Evolutionary conservation across 129 eudicot species (phyloP).

Genomic region (Chrysanthemum seticuspe): DNA sequence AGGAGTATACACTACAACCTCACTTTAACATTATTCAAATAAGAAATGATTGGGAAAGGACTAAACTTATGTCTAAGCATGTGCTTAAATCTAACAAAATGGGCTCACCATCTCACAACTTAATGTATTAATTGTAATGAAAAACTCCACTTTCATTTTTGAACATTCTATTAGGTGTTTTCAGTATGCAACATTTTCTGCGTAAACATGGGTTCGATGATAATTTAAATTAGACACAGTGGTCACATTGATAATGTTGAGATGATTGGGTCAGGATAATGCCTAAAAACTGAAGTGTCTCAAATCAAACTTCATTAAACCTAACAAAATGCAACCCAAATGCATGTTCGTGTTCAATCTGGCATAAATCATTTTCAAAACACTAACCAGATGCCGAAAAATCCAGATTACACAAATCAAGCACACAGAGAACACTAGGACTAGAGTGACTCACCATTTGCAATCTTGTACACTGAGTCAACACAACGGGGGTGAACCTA

Average conservation of each 20-base stretch:
- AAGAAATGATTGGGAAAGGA: no score
- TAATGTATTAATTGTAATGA: no score
- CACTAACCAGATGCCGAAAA: slow-evolving; percentile 20
- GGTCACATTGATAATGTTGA: slow-evolving; percentile 1
- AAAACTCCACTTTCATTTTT: no score
- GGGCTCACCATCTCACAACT: no score
- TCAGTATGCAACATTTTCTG: neutral
- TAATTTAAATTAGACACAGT: neutral
- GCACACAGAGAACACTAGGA: neutral
- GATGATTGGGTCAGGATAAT: neutral
- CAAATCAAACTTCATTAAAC: slow-evolving; percentile 6
- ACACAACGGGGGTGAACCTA: neutral
- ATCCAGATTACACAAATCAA: slow-evolving; percentile 10
- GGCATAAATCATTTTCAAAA: slow-evolving; percentile 13
- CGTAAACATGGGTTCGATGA: neutral
- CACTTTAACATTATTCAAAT: no score
- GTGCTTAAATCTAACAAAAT: no score
- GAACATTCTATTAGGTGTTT: no score
- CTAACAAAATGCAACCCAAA: slow-evolving; percentile 15
- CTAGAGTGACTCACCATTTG: neutral
- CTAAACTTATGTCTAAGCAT: no score
- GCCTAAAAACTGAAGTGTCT: neutral
- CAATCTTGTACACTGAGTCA: neutral
- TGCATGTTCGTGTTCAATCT: slow-evolving; percentile 7
- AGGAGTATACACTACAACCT: no score